These are phyloP conservation scores for Pinus taeda DNA, from an alignment of 75 land plant genomes.

Conservation along the genomic window DNA sequence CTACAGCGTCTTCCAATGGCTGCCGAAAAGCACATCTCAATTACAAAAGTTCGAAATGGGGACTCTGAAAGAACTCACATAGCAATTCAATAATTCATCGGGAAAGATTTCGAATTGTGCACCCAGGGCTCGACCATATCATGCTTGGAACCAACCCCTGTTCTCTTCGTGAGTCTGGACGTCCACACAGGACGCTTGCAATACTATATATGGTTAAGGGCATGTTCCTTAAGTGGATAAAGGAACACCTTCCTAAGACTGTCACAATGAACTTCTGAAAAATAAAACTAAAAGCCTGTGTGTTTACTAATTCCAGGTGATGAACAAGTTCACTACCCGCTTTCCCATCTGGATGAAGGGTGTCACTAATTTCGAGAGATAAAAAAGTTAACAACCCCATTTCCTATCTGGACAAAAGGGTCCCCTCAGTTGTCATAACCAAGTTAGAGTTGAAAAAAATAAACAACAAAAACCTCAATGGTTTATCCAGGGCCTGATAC, in stretches of 20 bases:
- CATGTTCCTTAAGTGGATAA: neutral
- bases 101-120: too few species aligned
- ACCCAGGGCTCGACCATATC: too few species aligned
- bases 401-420: neutral
- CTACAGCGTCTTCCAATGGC: slow-evolving; percentile 16
- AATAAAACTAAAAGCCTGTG: neutral
- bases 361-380: neutral
- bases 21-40: slow-evolving; percentile 10
- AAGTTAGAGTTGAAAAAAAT: neutral
- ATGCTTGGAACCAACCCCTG: too few species aligned
- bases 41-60: neutral
- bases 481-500: slow-evolving; percentile 2
- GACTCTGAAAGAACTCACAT: too few species aligned
- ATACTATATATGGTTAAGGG: neutral
- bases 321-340: neutral
- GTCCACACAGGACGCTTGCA: too few species aligned
- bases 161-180: too few species aligned
- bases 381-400: neutral
- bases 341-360: neutral
- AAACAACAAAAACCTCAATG: neutral
- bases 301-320: neutral
- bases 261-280: neutral
- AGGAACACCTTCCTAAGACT: neutral
- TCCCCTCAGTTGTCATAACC: neutral
- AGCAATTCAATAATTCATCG: too few species aligned